phyloP scores from a whole-genome alignment of 805 yeast genomes.

The Candida ipomoeae region DNA sequence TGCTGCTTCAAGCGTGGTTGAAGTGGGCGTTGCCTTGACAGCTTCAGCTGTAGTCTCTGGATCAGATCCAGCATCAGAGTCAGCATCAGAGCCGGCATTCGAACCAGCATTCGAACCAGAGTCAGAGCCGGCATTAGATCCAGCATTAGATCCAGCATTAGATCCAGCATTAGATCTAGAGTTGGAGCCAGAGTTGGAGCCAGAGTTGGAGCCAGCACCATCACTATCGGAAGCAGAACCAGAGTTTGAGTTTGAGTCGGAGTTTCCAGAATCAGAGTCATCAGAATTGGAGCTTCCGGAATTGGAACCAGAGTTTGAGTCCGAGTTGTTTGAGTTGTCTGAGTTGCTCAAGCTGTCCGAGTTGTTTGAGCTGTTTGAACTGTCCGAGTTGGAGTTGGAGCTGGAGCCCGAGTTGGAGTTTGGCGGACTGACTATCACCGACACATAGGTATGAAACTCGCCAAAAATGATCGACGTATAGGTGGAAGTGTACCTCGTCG shows the following conservation, averaged over 20 bases:
- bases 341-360: background rate
- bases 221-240: background rate
- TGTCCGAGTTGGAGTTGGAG: background rate
- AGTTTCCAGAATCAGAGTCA: no score
- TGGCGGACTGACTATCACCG: constrained; percentile 1
- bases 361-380: background rate
- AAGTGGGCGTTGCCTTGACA: constrained; percentile 2
- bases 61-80: no score
- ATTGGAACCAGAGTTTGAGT: background rate
- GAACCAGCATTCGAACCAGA: no score
- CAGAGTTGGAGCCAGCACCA: background rate
- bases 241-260: background rate
- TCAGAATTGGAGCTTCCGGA: no score
- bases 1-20: constrained; percentile 8
- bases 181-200: background rate
- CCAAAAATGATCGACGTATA: constrained; percentile 42
- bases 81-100: background rate
- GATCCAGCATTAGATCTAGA: background rate
- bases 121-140: no score
- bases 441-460: constrained; percentile 30
- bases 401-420: background rate
- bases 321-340: background rate
- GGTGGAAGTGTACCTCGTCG: constrained; percentile 41
- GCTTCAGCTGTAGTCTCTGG: background rate
- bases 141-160: background rate